These are phyloP conservation scores for Eutypella sp. DNA, from an alignment of 2,329 filamentous ascomycete genomes.

Conservation along the genomic window DNA sequence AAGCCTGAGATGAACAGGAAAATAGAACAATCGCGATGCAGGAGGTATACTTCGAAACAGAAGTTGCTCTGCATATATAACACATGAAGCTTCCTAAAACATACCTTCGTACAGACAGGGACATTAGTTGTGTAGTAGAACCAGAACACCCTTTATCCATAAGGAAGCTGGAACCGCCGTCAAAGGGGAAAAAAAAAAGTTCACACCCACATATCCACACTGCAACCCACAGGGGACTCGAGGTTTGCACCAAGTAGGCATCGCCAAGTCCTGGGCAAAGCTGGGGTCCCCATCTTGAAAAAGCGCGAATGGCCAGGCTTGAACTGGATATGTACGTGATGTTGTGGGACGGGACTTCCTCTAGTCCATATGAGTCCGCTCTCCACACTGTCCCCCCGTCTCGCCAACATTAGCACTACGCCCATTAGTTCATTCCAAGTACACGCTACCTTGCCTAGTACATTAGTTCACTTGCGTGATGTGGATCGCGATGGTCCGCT, in stretches of 20 bases:
- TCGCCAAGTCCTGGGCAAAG: not conserved
- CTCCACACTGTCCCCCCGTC: not conserved
- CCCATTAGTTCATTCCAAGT: not conserved
- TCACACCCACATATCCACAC: not conserved
- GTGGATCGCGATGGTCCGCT: not conserved
- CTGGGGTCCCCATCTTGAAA: not conserved
- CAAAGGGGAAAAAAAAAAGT: too few species aligned
- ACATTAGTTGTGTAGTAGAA: not conserved
- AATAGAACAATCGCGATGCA: not conserved
- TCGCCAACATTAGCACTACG: not conserved
- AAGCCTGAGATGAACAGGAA: not conserved
- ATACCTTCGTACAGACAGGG: not conserved
- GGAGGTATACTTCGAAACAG: not conserved
- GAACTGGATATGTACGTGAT: conserved; percentile 1
- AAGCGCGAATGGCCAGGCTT: not conserved
- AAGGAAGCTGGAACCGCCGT: not conserved
- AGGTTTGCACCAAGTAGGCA: not conserved
- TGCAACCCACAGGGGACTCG: not conserved
- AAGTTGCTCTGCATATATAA: not conserved
- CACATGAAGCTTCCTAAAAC: too few species aligned
- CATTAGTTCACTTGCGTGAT: not conserved
- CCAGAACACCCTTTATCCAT: not conserved
- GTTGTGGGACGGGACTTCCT: not conserved
- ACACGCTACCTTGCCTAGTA: not conserved
- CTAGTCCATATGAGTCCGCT: not conserved